phyloP scores from a whole-genome alignment of 2,329 filamentous ascomycete species.

The Fusarium musae region DNA sequence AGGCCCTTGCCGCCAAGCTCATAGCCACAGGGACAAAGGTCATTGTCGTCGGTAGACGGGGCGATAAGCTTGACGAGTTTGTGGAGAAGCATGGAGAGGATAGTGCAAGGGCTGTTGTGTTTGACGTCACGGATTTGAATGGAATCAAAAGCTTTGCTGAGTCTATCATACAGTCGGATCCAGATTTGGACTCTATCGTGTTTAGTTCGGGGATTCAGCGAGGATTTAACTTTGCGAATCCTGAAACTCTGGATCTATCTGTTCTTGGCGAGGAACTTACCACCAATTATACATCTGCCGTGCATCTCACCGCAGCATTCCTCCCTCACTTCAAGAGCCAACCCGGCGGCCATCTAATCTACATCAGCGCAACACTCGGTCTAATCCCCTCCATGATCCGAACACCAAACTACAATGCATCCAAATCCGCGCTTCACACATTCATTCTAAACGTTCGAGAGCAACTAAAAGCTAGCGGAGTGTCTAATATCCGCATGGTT shows the following conservation, averaged over 20 bases:
- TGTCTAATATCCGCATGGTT: conserved; percentile 30
- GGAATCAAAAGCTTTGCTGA: conserved; percentile 44
- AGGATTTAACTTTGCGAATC: conserved; percentile 46
- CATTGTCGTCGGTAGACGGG: conserved; percentile 59
- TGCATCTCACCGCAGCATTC: conserved; percentile 44
- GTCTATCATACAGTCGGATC: conserved; percentile 19
- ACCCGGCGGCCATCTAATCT: conserved; percentile 31
- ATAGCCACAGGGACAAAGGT: conserved; percentile 56
- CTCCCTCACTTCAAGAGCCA: conserved; percentile 41
- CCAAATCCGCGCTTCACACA: conserved; percentile 43
- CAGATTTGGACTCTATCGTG: conserved; percentile 58
- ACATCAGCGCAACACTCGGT: conserved; percentile 40
- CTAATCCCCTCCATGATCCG: conserved; percentile 37
- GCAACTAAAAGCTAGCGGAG: conserved; percentile 31
- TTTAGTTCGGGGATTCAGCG: conserved; percentile 68
- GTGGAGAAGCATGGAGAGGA: conserved; percentile 55
- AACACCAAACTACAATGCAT: conserved; percentile 46
- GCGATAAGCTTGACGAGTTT: conserved; percentile 61
- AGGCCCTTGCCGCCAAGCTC: conserved; percentile 52
- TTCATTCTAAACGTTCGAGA: conserved; percentile 40
- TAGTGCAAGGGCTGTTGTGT: conserved; percentile 50
- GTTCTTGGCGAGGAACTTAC: conserved; percentile 43
- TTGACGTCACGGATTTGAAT: conserved; percentile 58
- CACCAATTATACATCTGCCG: conserved; percentile 44
- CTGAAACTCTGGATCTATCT: conserved; percentile 44